Evolutionary conservation across 495 filamentous ascomycete genomes (phyloP).

Genomic region (Penicillium riverlandense): DNA sequence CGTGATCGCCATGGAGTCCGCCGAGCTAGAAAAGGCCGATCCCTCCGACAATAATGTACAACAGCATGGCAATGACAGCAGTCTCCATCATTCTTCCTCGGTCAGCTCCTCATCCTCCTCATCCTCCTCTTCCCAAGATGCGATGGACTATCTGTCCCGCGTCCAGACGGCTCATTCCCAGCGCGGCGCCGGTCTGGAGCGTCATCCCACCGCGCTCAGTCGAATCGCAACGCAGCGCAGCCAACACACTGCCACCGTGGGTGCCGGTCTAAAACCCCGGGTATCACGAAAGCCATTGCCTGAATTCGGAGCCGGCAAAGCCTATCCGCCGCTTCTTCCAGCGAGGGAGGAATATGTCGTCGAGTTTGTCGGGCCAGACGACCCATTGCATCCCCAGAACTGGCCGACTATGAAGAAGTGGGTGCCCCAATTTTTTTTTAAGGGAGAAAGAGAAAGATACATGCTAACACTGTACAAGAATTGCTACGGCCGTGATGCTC

Average conservation of each 20-base stretch:
- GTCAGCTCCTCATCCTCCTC: constrained; percentile 3
- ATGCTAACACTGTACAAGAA: constrained; percentile 22
- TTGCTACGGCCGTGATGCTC: constrained; percentile 63
- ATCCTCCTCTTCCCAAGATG: constrained; percentile 15
- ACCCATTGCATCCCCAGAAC: constrained; percentile 77
- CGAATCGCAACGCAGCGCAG: constrained; percentile 68
- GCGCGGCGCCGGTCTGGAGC: constrained; percentile 51
- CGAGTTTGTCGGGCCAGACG: constrained; percentile 72
- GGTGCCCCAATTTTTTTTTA: constrained; percentile 18
- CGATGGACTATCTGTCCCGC: constrained; percentile 39
- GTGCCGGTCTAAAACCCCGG: constrained; percentile 44
- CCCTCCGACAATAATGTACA: constrained; percentile 10
- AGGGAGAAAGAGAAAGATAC: neutral
- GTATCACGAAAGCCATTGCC: constrained; percentile 50
- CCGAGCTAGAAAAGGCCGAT: constrained; percentile 31
- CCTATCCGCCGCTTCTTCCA: constrained; percentile 66
- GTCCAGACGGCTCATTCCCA: constrained; percentile 48
- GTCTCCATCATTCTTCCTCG: neutral
- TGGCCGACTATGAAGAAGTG: constrained; percentile 75
- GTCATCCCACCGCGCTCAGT: constrained; percentile 65
- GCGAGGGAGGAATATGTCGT: constrained; percentile 79
- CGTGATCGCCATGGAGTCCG: too few species aligned
- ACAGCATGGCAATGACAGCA: neutral
- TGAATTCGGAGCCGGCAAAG: constrained; percentile 64
- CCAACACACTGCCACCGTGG: constrained; percentile 73